phyloP scores from a whole-genome alignment of 495 filamentous ascomycete genomes.

The Neurospora sp. region DNA sequence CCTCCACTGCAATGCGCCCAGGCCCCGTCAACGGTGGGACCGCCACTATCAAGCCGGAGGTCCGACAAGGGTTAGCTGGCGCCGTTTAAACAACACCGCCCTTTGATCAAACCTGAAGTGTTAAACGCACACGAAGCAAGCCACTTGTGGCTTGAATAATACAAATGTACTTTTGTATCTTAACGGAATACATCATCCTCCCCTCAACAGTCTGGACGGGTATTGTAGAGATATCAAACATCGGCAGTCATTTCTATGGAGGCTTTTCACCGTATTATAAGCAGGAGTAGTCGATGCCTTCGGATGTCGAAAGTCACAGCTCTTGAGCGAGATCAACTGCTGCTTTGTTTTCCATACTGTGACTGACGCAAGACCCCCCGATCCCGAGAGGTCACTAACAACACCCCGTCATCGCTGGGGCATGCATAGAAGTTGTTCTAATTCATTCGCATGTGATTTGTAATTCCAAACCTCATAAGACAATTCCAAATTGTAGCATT shows the following conservation, averaged over 20 bases:
- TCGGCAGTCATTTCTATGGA: background rate
- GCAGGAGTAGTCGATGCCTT: background rate
- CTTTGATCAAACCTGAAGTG: background rate
- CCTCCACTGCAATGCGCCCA: background rate
- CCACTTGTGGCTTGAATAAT: background rate
- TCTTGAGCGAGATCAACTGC: background rate
- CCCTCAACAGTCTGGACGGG: background rate
- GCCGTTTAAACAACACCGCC: background rate
- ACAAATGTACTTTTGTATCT: background rate
- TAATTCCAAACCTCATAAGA: background rate
- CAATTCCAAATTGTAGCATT: background rate
- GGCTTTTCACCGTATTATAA: background rate
- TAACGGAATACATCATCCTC: background rate
- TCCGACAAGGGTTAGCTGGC: background rate
- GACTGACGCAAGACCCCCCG: background rate
- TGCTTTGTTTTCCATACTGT: background rate
- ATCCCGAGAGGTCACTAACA: background rate
- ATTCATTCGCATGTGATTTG: background rate
- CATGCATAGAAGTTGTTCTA: background rate
- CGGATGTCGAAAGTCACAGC: background rate
- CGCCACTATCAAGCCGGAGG: background rate
- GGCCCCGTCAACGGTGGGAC: background rate
- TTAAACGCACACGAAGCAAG: background rate
- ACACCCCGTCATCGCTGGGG: background rate
- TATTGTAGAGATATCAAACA: background rate